Evolutionary conservation across 805 yeast genomes (phyloP).

Genomic region (Pichia manshurica): DNA sequence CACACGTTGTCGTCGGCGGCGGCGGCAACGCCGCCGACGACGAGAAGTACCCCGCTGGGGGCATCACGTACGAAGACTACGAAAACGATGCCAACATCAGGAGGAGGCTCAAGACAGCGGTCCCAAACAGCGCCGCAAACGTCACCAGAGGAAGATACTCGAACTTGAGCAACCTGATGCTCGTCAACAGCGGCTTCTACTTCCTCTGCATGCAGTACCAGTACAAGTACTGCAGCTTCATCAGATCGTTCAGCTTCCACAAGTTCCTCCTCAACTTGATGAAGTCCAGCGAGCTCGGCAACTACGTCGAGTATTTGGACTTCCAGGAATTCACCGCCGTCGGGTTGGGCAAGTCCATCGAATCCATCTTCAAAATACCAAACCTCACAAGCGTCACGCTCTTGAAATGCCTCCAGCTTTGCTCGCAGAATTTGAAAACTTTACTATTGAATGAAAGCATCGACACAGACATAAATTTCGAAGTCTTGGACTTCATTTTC

Average conservation of each 20-base stretch:
- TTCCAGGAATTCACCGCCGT: slow-evolving; percentile 85
- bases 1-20: slow-evolving; percentile 3
- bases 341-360: slow-evolving; percentile 82
- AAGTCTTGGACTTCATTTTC: slow-evolving; percentile 52
- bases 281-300: slow-evolving; percentile 43
- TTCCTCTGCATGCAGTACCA: slow-evolving; percentile 51
- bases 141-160: slow-evolving; percentile 23
- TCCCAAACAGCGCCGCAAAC: slow-evolving; percentile 17
- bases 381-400: slow-evolving; percentile 79
- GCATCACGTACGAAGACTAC: neutral
- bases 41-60: neutral
- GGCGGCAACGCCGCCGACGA: neutral
- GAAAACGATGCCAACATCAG: neutral
- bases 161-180: slow-evolving; percentile 25
- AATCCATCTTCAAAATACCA: slow-evolving; percentile 87
- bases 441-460: slow-evolving; percentile 81
- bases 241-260: slow-evolving; percentile 76
- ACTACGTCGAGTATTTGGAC: slow-evolving; percentile 69
- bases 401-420: slow-evolving; percentile 47
- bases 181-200: slow-evolving; percentile 54
- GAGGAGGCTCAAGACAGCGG: neutral
- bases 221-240: slow-evolving; percentile 65
- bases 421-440: slow-evolving; percentile 64
- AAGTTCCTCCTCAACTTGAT: slow-evolving; percentile 54
- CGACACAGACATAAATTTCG: slow-evolving; percentile 67